These are phyloP conservation scores for Backusella luteola DNA, from an alignment of 192 early-diverging fungal species.

Conservation along the genomic window DNA sequence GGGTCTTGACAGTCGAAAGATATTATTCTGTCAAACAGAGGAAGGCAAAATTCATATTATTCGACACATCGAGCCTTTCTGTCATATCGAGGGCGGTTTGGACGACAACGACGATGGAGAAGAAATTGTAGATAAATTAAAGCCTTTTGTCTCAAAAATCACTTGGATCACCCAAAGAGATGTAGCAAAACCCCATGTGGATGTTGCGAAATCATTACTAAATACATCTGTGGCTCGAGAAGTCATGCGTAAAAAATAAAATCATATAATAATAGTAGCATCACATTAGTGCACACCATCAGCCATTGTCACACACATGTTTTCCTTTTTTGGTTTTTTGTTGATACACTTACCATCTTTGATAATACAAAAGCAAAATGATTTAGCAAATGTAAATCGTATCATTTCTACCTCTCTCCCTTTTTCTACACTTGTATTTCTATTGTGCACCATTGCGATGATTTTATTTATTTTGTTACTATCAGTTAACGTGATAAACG, in stretches of 20 bases:
- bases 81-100: conserved; percentile 65
- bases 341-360: conserved; percentile 6
- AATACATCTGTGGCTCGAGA: conserved; percentile 28
- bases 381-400: not conserved
- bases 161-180: conserved; percentile 36
- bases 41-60: conserved; percentile 69
- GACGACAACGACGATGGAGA: conserved; percentile 41
- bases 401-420: not conserved
- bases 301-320: not conserved
- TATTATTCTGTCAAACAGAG: conserved; percentile 68
- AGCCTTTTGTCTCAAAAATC: conserved; percentile 29
- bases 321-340: conserved; percentile 8
- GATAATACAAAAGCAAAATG: not conserved
- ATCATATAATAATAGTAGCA: not conserved
- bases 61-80: conserved; percentile 58
- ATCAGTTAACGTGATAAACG: not conserved
- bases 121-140: conserved; percentile 29
- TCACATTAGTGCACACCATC: not conserved
- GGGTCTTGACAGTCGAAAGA: conserved; percentile 60
- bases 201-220: conserved; percentile 23
- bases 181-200: conserved; percentile 23
- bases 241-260: not conserved
- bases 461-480: not conserved
- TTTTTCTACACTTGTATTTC: not conserved
- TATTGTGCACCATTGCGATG: not conserved